Evolutionary conservation across 352 stramenopile genomes (phyloP).

Genomic region (Pythium aristosporum): DNA sequence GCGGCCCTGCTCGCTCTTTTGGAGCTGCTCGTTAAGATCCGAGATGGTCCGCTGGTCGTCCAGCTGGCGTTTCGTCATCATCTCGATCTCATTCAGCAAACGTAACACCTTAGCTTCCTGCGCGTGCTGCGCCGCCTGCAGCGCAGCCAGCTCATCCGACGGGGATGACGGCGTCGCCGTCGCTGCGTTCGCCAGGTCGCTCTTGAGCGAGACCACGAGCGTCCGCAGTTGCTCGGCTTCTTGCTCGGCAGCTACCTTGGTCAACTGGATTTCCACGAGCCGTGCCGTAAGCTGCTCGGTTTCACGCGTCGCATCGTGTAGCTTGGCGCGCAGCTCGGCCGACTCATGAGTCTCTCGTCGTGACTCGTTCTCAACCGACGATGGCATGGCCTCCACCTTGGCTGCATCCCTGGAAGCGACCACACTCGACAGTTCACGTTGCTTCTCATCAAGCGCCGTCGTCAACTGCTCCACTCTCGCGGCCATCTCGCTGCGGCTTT

Average conservation of each 20-base stretch:
- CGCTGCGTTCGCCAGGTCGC: background rate
- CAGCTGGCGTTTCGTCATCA: conserved; percentile 10
- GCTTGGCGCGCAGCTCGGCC: conserved; percentile 18
- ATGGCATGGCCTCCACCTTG: conserved; percentile 15
- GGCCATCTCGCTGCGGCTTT: background rate
- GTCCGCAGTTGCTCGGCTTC: conserved; percentile 1
- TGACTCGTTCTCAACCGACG: background rate
- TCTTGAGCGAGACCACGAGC: background rate
- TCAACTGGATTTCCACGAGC: conserved; percentile 8
- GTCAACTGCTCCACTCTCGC: background rate
- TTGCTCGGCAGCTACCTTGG: conserved; percentile 10
- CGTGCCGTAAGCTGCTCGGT: background rate
- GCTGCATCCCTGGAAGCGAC: background rate
- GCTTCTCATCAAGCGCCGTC: background rate
- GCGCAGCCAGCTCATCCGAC: background rate
- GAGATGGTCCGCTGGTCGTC: conserved; percentile 12
- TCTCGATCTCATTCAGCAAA: conserved; percentile 16
- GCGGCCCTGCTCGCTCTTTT: background rate
- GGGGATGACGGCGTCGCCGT: too few relatives aligned
- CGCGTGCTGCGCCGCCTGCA: conserved; percentile 1
- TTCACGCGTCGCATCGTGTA: background rate
- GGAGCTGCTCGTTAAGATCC: conserved; percentile 6
- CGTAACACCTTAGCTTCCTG: conserved; percentile 19
- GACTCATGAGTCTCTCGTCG: conserved; percentile 18
- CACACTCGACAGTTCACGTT: background rate